Base-by-base conservation (phyloP, 148 eudicot species). In the Silene uniflora region DNA sequence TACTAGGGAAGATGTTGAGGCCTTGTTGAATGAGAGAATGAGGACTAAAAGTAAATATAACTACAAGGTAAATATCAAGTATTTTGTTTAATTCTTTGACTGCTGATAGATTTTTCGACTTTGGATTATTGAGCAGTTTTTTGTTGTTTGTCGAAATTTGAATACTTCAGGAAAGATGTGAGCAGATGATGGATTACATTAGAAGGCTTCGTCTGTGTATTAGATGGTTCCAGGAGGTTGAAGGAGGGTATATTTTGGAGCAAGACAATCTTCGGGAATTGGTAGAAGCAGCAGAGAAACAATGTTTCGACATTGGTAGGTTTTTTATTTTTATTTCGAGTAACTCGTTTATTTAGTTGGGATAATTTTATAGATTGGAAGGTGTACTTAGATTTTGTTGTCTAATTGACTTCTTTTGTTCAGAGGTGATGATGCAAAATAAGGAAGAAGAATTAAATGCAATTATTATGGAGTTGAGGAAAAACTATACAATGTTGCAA, bases 401-500 rank as follows among this genome's bases (percentile, higher is more conserved):
- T 11, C 25, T 75, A 14, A 81, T 81, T n/a, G 54, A 72, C 7
- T 46, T 3, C 18, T 80, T 52, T 32, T 49, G 69, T 64, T 67
- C 74, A 95, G 98, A 95, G 91, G 64, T 78, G 83, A 60, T 92
- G 76, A 90, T 92, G 93, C 85, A 84, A 76, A 86, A 85, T 42
- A 95, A 89, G 84, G 98, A 95, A 82, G 98, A 95, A 72, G 98
- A 95, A 73, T 67, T 92, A 81, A 92, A 92, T 78, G 85, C 93
- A 24, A 92, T 95, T 27, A 91, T 95, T 64, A 80, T 85, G 88
- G 98, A 90, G 81, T 79, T 95, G 80, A 87, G 93, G 70, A 88
- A 85, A 82, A 89, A 90, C 82, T 79, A 84, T 67, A 80, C 78
- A 32, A 77, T 89, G 73, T 80, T 90, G 80, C 96, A 91, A 73